phyloP scores from a whole-genome alignment of 225 moss, liverwort and hornwort species.

The Thuidium tamariscinum region DNA sequence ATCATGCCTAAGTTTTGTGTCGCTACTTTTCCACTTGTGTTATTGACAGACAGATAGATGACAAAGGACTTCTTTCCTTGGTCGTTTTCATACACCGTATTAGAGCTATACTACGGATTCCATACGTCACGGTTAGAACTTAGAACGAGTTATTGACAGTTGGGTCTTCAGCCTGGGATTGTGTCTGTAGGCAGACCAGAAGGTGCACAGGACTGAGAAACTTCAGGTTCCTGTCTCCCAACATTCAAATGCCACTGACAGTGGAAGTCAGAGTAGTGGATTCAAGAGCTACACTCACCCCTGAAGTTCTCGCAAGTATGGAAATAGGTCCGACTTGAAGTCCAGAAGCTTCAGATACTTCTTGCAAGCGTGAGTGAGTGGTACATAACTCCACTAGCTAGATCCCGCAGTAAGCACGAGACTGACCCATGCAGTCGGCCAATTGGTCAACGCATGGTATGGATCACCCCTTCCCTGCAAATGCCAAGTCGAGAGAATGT shows the following conservation, averaged over 20 bases:
- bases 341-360: background rate
- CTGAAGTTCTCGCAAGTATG: background rate
- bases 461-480: background rate
- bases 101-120: background rate
- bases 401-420: background rate
- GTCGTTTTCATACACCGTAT: background rate
- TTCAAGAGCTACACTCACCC: background rate
- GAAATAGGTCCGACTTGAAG: background rate
- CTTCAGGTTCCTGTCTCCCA: background rate
- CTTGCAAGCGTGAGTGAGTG: background rate
- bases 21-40: background rate
- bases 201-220: background rate
- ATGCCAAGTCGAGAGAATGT: background rate
- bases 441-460: background rate
- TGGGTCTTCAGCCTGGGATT: background rate
- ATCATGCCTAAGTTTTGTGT: background rate
- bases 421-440: background rate
- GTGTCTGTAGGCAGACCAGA: background rate
- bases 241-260: background rate
- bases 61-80: background rate
- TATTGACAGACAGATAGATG: background rate
- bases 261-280: background rate
- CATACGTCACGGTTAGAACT: background rate
- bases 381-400: background rate
- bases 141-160: background rate